Base-by-base conservation (phyloP, 345 rosid species). In the Orychophragmus violaceus region DNA sequence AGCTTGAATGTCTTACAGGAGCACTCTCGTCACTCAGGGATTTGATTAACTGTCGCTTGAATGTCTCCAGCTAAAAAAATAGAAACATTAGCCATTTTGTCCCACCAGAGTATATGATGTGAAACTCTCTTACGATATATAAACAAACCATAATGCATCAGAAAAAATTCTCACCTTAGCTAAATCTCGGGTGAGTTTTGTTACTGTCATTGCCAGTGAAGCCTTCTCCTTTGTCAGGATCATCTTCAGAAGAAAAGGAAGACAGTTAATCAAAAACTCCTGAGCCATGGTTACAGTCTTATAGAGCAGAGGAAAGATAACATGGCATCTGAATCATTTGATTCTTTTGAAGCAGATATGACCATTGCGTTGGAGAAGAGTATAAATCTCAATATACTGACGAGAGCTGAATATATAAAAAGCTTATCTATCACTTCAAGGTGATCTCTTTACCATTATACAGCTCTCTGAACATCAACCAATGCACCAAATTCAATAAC, bases 41-140 rank as follows among this genome's bases (percentile, higher is more conserved):
- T 72, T 81, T 92, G 96, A 94, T 84, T 76, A 94, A 75, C 73
- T 94, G 99, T 67, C 90, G 77, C 87, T 90, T 94, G 81, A 94
- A 94, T 3, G 89, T 81, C 80, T 94, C 97, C 78, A 94, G 74
- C 99, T 90, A 36, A 52, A 39, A n/a, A 58, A 49, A 32, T 0
- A 23, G 17, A 62, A 46, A 48, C 24, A 39, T 42, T 27, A 66
- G 41, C 30, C 13, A 16, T 27, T 27, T 27, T 51, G n/a, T 52
- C 9, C 21, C 30, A 8, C n/a, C 12, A 37, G 21, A 19, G 17
- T 30, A 42, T 11, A 46, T 6, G 9, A 55, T 33, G n/a, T n/a
- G 13, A 49, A 60, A 23, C 33, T 22, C 48, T 13, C 19, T 44
- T 3, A 18, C 2, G n/a, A 44, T 1, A 25, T 30, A 5, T 1